Evolutionary conservation across 2,329 filamentous ascomycete genomes (phyloP).

Genomic region (Thermomyces lanuginosus): DNA sequence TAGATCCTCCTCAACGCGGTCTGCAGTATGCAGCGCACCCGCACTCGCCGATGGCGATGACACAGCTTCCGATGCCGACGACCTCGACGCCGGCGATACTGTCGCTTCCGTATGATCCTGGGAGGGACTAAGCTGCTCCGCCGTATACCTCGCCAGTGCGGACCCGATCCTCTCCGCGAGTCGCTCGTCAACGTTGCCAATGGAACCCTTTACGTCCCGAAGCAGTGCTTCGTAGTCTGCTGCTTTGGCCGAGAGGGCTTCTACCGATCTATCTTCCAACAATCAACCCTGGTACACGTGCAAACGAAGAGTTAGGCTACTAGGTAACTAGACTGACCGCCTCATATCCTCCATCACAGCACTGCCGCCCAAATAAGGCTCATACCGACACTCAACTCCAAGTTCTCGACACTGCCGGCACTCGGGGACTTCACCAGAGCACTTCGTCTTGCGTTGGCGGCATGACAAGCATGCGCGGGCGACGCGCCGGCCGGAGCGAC

Average conservation of each 20-base stretch:
- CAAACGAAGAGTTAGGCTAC: not conserved
- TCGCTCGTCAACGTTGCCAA: constrained; percentile 19
- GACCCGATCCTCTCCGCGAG: constrained; percentile 20
- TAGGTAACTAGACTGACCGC: constrained; percentile 13
- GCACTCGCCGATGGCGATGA: constrained; percentile 18
- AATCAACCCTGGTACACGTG: constrained; percentile 2
- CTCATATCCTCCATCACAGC: constrained; percentile 23
- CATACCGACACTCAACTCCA: constrained; percentile 22
- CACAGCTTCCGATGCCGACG: not conserved
- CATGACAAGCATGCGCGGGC: constrained; percentile 28
- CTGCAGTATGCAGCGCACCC: constrained; percentile 30
- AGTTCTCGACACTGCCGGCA: constrained; percentile 27
- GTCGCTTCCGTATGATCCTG: too few species aligned
- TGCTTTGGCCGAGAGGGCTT: constrained; percentile 17
- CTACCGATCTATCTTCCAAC: constrained; percentile 15
- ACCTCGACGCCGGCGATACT: too few species aligned
- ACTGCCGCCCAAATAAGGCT: too few species aligned
- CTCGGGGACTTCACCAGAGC: constrained; percentile 25
- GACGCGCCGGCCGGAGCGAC: constrained; percentile 14
- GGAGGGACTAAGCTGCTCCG: too few species aligned
- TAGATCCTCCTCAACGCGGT: constrained; percentile 30
- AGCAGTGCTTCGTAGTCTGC: constrained; percentile 25
- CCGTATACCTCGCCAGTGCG: constrained; percentile 22
- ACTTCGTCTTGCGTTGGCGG: constrained; percentile 28
- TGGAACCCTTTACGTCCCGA: constrained; percentile 17